Evolutionary conservation across 2,329 filamentous ascomycete genomes (phyloP).

Genomic region (Fusarium sp.): DNA sequence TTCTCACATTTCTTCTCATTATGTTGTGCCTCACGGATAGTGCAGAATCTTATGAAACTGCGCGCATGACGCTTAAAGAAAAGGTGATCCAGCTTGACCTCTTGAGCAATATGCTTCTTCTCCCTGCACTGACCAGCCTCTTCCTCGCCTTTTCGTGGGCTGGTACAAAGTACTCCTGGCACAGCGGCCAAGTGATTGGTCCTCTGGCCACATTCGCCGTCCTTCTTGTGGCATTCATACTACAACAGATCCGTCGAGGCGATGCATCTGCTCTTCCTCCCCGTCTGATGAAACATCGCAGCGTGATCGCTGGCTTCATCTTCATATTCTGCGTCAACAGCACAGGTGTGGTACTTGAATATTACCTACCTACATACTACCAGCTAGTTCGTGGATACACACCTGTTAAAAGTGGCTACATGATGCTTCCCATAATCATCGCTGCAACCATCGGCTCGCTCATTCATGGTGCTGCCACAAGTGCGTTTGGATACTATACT

Average conservation of each 20-base stretch:
- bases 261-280: slow-evolving; percentile 57
- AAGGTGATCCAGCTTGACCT: slow-evolving; percentile 36
- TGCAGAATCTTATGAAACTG: background rate
- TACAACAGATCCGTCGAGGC: slow-evolving; percentile 5
- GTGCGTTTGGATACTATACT: slow-evolving; percentile 19
- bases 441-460: slow-evolving; percentile 25
- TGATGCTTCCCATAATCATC: slow-evolving; percentile 41
- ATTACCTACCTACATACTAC: slow-evolving; percentile 59
- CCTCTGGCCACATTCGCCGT: background rate
- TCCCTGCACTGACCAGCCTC: slow-evolving; percentile 58
- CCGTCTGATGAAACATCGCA: slow-evolving; percentile 57
- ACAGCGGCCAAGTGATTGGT: slow-evolving; percentile 51
- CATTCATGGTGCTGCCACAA: slow-evolving; percentile 29
- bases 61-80: background rate
- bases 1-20: slow-evolving; percentile 11
- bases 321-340: slow-evolving; percentile 56
- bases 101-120: slow-evolving; percentile 43
- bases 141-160: slow-evolving; percentile 64
- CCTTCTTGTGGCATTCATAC: background rate
- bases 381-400: slow-evolving; percentile 57
- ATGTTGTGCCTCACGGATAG: slow-evolving; percentile 8
- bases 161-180: slow-evolving; percentile 51
- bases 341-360: slow-evolving; percentile 49
- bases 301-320: slow-evolving; percentile 51
- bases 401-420: slow-evolving; percentile 50